Evolutionary conservation across 768 basidiomycete species (phyloP).

Genomic region (Kwoniella europaea): DNA sequence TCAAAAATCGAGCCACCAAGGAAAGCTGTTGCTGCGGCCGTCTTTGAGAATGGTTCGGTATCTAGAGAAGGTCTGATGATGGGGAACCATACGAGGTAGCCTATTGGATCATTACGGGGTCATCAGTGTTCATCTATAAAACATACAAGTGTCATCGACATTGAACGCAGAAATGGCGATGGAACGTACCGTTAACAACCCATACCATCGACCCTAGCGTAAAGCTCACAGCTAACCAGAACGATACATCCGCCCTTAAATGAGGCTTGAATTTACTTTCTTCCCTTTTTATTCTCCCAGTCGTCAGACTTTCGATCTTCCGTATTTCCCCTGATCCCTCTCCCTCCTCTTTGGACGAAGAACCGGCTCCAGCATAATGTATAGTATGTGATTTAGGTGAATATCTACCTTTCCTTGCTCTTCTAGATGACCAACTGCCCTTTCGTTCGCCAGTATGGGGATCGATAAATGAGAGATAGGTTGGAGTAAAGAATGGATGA

Average conservation of each 20-base stretch:
- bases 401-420: slow-evolving; percentile 51
- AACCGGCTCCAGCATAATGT: slow-evolving; percentile 18
- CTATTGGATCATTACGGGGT: neutral
- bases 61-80: slow-evolving; percentile 55
- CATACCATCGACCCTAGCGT: slow-evolving; percentile 63
- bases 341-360: neutral
- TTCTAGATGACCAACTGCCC: slow-evolving; percentile 37
- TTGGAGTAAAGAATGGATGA: slow-evolving; percentile 30
- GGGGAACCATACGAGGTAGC: slow-evolving; percentile 62
- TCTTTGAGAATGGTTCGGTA: slow-evolving; percentile 53
- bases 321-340: slow-evolving; percentile 6
- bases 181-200: slow-evolving; percentile 63
- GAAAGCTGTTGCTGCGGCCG: slow-evolving; percentile 64
- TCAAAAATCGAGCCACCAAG: slow-evolving; percentile 69
- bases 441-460: slow-evolving; percentile 8
- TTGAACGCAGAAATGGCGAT: no score
- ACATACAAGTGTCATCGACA: no score
- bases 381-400: slow-evolving; percentile 29
- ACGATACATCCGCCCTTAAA: slow-evolving; percentile 47
- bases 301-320: slow-evolving; percentile 16
- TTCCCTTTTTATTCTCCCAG: slow-evolving; percentile 26
- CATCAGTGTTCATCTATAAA: no score
- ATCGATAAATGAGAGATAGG: slow-evolving; percentile 26
- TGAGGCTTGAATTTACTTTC: slow-evolving; percentile 43
- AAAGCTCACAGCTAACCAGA: slow-evolving; percentile 58